phyloP scores from a whole-genome alignment of 2,329 filamentous ascomycete genomes.

The Aschersonia sp. region DNA sequence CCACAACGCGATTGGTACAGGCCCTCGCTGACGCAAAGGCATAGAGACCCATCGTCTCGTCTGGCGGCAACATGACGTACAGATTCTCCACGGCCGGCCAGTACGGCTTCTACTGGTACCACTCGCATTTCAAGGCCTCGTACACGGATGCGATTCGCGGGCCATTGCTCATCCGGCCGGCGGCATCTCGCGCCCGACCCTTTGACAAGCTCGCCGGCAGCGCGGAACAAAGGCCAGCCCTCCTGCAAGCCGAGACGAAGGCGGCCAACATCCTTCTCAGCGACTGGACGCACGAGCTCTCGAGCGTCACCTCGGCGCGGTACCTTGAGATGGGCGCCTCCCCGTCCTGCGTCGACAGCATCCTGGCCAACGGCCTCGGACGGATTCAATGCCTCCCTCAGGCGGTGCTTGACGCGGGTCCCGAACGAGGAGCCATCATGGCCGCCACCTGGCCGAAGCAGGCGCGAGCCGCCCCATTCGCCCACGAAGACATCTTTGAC shows the following conservation, averaged over 20 bases:
- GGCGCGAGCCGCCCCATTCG: neutral
- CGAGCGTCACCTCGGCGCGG: neutral
- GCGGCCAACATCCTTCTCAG: conserved; percentile 1
- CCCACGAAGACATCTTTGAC: neutral
- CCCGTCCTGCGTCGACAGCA: conserved; percentile 2
- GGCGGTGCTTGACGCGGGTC: neutral
- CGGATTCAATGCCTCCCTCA: conserved; percentile 1
- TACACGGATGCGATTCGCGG: conserved; percentile 4
- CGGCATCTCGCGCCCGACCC: conserved; percentile 1
- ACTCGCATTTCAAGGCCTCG: conserved; percentile 4
- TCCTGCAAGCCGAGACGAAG: conserved; percentile 1
- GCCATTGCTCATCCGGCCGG: neutral
- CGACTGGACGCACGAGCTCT: conserved; percentile 3
- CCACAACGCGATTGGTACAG: too few relatives aligned
- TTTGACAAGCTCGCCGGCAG: neutral
- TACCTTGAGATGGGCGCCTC: neutral
- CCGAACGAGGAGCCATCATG: neutral
- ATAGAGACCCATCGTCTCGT: neutral
- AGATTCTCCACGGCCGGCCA: conserved; percentile 1
- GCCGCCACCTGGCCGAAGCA: too few relatives aligned
- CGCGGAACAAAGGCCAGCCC: neutral
- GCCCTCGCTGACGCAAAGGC: neutral
- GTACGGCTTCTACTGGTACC: conserved; percentile 5
- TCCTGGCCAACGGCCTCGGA: conserved; percentile 2
- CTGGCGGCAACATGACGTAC: conserved; percentile 2